Conservation (phyloP, 495 filamentous ascomycete genomes). For the Darksidea phi region DNA sequence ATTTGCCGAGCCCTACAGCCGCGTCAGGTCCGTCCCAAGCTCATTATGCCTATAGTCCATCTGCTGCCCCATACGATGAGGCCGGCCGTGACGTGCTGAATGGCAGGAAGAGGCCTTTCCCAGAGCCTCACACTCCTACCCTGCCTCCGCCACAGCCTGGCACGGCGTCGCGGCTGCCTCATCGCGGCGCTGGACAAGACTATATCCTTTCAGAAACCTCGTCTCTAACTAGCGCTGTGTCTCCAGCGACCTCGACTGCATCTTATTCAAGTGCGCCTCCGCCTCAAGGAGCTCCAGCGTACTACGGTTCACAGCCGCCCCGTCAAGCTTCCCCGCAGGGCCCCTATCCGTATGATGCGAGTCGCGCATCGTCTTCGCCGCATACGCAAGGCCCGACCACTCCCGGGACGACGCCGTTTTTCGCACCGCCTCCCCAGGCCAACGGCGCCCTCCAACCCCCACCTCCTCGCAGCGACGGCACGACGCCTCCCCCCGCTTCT, state of each 20-base stretch:
- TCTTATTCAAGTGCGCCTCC: constrained; percentile 40
- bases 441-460: constrained; percentile 23
- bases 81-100: constrained; percentile 26
- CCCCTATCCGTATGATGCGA: constrained; percentile 39
- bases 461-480: constrained; percentile 28
- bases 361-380: constrained; percentile 42
- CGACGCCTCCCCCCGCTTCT: constrained; percentile 33
- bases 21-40: constrained; percentile 31
- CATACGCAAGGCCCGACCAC: constrained; percentile 38
- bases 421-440: constrained; percentile 7
- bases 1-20: constrained; percentile 40
- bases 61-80: constrained; percentile 37
- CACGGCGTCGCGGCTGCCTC: constrained; percentile 32
- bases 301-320: constrained; percentile 37
- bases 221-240: constrained; percentile 42
- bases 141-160: constrained; percentile 45
- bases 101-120: constrained; percentile 39
- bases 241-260: constrained; percentile 40
- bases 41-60: constrained; percentile 27
- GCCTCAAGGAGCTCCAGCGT: constrained; percentile 34
- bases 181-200: constrained; percentile 28
- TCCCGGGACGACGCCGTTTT: constrained; percentile 27
- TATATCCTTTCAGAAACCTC: constrained; percentile 42
- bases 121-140: constrained; percentile 45
- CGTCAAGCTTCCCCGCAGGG: constrained; percentile 40